phyloP scores from a whole-genome alignment of 768 basidiomycete species.

The Rhizopogon salebrosus region DNA sequence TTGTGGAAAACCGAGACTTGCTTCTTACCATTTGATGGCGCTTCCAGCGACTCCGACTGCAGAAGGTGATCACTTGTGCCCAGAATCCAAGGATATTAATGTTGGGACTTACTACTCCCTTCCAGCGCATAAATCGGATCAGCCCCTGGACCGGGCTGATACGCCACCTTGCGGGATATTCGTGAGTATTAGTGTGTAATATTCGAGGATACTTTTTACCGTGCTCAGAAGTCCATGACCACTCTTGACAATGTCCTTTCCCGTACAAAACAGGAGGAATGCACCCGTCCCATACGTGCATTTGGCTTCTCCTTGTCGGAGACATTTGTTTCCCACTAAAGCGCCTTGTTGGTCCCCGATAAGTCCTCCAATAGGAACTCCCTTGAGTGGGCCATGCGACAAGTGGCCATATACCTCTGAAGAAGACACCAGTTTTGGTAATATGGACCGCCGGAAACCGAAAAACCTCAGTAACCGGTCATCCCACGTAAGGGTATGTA shows the following conservation, averaged over 20 bases:
- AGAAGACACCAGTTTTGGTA: slow-evolving; percentile 86
- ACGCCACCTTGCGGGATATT: slow-evolving; percentile 60
- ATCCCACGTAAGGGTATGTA: slow-evolving; percentile 80
- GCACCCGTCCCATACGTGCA: slow-evolving; percentile 98
- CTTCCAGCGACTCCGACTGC: slow-evolving; percentile 91
- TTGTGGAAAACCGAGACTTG: background rate
- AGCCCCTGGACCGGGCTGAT: slow-evolving; percentile 73
- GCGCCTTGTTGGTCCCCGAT: slow-evolving; percentile 99
- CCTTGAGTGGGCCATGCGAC: slow-evolving; percentile 57
- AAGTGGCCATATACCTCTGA: slow-evolving; percentile 90
- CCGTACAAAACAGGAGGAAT: slow-evolving; percentile 94
- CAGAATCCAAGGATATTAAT: background rate
- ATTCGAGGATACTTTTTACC: slow-evolving; percentile 28
- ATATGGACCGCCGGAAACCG: slow-evolving; percentile 64
- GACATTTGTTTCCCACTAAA: slow-evolving; percentile 92
- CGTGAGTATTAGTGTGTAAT: slow-evolving; percentile 1
- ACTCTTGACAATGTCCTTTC: slow-evolving; percentile 79
- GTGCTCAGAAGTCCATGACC: slow-evolving; percentile 86
- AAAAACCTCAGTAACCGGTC: slow-evolving; percentile 83
- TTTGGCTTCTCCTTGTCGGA: slow-evolving; percentile 89
- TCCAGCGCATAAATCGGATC: slow-evolving; percentile 92
- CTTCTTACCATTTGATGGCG: slow-evolving; percentile 79
- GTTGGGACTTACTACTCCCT: slow-evolving; percentile 71
- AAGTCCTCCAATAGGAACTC: slow-evolving; percentile 84
- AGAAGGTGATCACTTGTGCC: slow-evolving; percentile 1